phyloP scores from a whole-genome alignment of 139 green algal species.

The Cymbomonas tetramitiformis region DNA sequence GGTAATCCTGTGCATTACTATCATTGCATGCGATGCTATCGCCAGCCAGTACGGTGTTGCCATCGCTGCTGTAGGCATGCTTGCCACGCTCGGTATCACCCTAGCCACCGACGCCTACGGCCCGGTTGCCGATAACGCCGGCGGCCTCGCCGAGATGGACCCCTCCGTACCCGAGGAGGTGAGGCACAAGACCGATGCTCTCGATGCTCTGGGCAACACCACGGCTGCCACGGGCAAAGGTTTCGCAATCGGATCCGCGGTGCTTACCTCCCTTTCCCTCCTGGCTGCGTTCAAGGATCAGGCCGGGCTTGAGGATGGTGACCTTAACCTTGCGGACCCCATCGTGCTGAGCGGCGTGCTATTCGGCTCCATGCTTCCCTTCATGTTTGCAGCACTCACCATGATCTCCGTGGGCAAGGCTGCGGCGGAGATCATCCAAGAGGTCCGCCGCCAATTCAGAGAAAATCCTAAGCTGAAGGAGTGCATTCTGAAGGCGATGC shows the following conservation, averaged over 20 bases:
- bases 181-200: slow-evolving; percentile 35
- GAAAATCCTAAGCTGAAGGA: no score
- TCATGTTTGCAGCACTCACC: slow-evolving; percentile 28
- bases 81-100: slow-evolving; percentile 28
- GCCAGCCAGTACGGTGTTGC: slow-evolving; percentile 29
- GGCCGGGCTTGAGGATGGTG: background rate
- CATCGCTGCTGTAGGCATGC: slow-evolving; percentile 34
- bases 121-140: slow-evolving; percentile 38
- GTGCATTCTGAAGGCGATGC: no score
- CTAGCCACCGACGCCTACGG: slow-evolving; percentile 37
- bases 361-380: slow-evolving; percentile 28
- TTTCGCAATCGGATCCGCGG: slow-evolving; percentile 38
- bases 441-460: slow-evolving; percentile 18
- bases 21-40: slow-evolving; percentile 21
- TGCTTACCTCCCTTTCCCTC: slow-evolving; percentile 21
- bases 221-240: slow-evolving; percentile 39
- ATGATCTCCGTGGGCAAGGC: slow-evolving; percentile 22
- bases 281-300: slow-evolving; percentile 47
- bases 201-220: slow-evolving; percentile 36
- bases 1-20: no score
- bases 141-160: slow-evolving; percentile 42
- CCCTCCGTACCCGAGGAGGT: slow-evolving; percentile 73
- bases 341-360: slow-evolving; percentile 26
- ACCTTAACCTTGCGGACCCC: slow-evolving; percentile 22
- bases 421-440: slow-evolving; percentile 24